Evolutionary conservation across 139 green algal species (phyloP).

Genomic region (Tetraselmis striata): DNA sequence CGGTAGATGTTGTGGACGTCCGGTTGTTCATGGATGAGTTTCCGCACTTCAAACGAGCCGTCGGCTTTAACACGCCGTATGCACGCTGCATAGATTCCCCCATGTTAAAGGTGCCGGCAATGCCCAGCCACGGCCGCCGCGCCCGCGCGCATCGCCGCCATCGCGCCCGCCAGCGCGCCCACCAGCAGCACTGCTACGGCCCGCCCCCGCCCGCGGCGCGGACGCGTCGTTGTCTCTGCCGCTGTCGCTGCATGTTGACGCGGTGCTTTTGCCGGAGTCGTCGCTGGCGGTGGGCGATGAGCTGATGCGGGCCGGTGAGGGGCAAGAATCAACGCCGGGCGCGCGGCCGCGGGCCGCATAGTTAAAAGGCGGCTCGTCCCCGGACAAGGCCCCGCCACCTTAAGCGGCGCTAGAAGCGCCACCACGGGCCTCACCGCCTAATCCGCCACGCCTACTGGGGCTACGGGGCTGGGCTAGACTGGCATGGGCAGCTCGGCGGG

Average conservation of each 20-base stretch:
- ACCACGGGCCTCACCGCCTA: background rate
- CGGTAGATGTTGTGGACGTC: background rate
- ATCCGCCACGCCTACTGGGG: background rate
- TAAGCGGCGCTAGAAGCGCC: background rate
- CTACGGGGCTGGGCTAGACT: background rate
- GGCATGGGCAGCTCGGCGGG: background rate
- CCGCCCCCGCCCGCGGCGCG: too few species aligned
- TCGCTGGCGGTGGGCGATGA: background rate
- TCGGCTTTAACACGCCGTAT: background rate
- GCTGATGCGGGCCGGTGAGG: background rate
- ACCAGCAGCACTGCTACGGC: background rate
- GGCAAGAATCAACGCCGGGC: background rate
- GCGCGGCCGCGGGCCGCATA: background rate
- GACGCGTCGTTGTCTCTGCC: background rate
- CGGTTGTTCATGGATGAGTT: background rate
- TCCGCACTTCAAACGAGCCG: background rate
- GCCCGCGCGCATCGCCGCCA: background rate
- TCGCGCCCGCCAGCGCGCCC: background rate
- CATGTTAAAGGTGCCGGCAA: background rate
- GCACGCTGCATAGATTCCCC: background rate
- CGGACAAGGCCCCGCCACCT: background rate
- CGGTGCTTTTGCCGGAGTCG: background rate
- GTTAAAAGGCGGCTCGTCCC: background rate
- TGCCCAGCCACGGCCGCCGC: background rate
- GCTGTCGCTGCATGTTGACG: background rate